Percentiles rank a stretch among this genome's conserved stretches.
Evolutionary conservation across 129 eudicot genomes (phyloP).

Genomic region (Gnaphalium uliginosum): DNA sequence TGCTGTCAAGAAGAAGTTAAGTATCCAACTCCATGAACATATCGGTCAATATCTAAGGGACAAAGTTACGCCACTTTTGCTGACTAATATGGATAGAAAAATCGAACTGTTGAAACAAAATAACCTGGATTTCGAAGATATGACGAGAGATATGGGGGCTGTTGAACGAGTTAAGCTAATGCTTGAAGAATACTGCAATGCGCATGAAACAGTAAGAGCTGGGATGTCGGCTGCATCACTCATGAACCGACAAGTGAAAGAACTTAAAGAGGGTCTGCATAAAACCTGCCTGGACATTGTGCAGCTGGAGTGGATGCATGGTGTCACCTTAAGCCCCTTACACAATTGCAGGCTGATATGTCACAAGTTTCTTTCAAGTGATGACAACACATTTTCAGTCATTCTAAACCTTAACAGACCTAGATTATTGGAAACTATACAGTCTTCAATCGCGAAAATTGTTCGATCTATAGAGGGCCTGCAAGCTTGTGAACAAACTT

Average conservation of each 20-base stretch:
- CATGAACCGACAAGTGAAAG: slow-evolving; percentile 73
- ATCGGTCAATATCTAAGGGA: slow-evolving; percentile 67
- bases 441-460: slow-evolving; percentile 66
- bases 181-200: slow-evolving; percentile 93
- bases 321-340: slow-evolving; percentile 53
- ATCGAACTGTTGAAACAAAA: slow-evolving; percentile 56
- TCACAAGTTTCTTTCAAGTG: slow-evolving; percentile 63
- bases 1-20: slow-evolving; percentile 61
- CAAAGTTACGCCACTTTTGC: slow-evolving; percentile 60
- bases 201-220: slow-evolving; percentile 94
- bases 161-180: slow-evolving; percentile 59
- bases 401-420: slow-evolving; percentile 70
- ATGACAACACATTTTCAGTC: slow-evolving; percentile 57
- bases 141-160: slow-evolving; percentile 42
- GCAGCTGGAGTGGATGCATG: slow-evolving; percentile 96
- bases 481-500: slow-evolving; percentile 81
- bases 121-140: slow-evolving; percentile 43
- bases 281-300: slow-evolving; percentile 71
- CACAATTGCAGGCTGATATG: slow-evolving; percentile 64
- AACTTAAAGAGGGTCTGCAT: slow-evolving; percentile 68
- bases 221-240: slow-evolving; percentile 82
- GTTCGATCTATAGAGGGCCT: slow-evolving; percentile 72
- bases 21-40: slow-evolving; percentile 75
- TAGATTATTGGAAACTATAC: slow-evolving; percentile 72
- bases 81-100: slow-evolving; percentile 56